These are phyloP conservation scores for Bullera alba DNA, from an alignment of 768 basidiomycete species.

Conservation along the genomic window DNA sequence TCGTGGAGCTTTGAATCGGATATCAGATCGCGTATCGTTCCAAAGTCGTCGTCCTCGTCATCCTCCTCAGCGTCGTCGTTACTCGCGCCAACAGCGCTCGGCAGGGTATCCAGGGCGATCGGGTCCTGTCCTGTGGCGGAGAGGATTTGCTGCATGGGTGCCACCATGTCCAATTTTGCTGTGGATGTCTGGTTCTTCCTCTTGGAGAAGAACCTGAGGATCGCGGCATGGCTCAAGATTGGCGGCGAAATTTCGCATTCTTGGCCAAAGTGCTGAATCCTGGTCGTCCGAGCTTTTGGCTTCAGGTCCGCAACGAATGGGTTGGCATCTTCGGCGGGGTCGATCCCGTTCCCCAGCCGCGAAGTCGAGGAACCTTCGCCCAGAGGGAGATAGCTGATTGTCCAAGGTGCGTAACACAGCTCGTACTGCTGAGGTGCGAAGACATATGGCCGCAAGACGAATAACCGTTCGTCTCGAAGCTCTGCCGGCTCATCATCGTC, in stretches of 20 bases:
- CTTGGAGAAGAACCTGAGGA: constrained; percentile 43
- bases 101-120: neutral
- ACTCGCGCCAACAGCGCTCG: neutral
- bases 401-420: constrained; percentile 47
- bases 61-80: neutral
- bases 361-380: constrained; percentile 7
- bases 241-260: constrained; percentile 41
- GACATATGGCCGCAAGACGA: constrained; percentile 48
- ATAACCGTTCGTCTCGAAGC: constrained; percentile 45
- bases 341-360: neutral
- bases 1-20: constrained; percentile 41
- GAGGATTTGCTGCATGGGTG: neutral
- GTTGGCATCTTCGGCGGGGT: constrained; percentile 5
- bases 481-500: constrained; percentile 25
- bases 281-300: constrained; percentile 29
- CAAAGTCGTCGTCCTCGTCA: constrained; percentile 1
- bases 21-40: constrained; percentile 4
- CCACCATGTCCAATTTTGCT: neutral
- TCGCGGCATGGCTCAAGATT: constrained; percentile 46
- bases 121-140: neutral
- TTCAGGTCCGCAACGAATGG: constrained; percentile 45
- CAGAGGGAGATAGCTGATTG: constrained; percentile 41
- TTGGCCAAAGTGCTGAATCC: constrained; percentile 43
- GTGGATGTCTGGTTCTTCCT: neutral
- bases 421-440: constrained; percentile 47